These are phyloP conservation scores for Rhazya stricta DNA, from an alignment of 257 asterid species.

Conservation along the genomic window DNA sequence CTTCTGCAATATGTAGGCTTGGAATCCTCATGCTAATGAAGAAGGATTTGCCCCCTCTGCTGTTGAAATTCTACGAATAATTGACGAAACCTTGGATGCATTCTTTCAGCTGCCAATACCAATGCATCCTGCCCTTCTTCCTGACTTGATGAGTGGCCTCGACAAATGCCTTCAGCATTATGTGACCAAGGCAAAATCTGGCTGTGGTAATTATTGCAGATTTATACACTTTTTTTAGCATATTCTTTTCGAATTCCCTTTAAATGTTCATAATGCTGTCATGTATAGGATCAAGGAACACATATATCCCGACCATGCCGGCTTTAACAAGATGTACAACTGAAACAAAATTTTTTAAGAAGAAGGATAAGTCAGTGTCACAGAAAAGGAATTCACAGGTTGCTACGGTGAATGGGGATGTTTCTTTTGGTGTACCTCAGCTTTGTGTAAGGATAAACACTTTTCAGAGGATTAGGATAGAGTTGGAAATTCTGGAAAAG, in stretches of 20 bases:
- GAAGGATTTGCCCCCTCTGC: slow-evolving; percentile 89
- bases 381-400: slow-evolving; percentile 74
- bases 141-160: slow-evolving; percentile 73
- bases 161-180: slow-evolving; percentile 88
- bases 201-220: slow-evolving; percentile 60
- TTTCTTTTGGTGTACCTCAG: slow-evolving; percentile 60
- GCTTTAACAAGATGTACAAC: slow-evolving; percentile 80
- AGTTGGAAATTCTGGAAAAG: slow-evolving; percentile 80
- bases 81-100: slow-evolving; percentile 89
- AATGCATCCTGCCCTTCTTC: slow-evolving; percentile 90
- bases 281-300: slow-evolving; percentile 67
- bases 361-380: slow-evolving; percentile 59
- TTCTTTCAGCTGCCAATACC: slow-evolving; percentile 92
- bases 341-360: slow-evolving; percentile 69
- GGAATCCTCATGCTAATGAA: slow-evolving; percentile 81
- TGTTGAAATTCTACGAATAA: slow-evolving; percentile 73
- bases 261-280: slow-evolving; percentile 12
- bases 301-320: slow-evolving; percentile 77
- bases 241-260: slow-evolving; percentile 6
- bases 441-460: slow-evolving; percentile 85
- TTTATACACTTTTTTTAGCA: slow-evolving; percentile 3
- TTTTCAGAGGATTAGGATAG: slow-evolving; percentile 63
- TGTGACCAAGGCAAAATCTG: slow-evolving; percentile 75
- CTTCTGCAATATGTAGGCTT: slow-evolving; percentile 42
- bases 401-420: slow-evolving; percentile 63